Evolutionary conservation across 768 basidiomycete species (phyloP), one percentile per base, ranked within the genome.

Genomic region (Mycena metata): DNA sequence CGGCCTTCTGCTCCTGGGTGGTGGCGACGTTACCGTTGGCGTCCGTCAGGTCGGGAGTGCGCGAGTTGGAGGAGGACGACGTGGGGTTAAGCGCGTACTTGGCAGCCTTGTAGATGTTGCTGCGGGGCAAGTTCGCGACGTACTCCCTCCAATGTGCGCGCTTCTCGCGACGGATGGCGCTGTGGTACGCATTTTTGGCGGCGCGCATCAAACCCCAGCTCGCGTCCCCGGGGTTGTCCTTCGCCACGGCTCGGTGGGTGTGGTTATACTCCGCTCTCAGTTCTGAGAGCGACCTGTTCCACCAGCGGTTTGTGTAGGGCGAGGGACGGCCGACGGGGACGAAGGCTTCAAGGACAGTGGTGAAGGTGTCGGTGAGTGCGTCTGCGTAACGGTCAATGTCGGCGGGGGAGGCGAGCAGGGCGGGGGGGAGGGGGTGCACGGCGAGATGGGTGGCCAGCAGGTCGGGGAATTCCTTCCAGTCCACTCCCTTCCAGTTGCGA

Each of bases 391-490:
- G 17, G 46, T 65, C 55, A 2, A 65, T 24, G 8, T 57, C 46
- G n/a, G 9, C 55, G 2, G 17, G 43, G 10, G 54, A 21, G 30
- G n/a, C 2, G 52, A 65, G 54, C 5, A 54, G 64, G n/a, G 39
- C 30, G 3, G 30, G 21, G 5, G 64, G 52, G 30, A 65, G 55
- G 9, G 64, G 64, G 15, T 49, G n/a, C 0, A 19, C 21, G 9
- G 46, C 19, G 5, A 65, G 23, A 16, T 62, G 60, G 5, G 26
- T 19, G 2, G 17, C 30, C 19, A 62, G 36, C 2, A 26, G 33
- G 36, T 12, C 39, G 8, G 43, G 55, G 58, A 56, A 70, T 1
- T 30, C 33, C 5, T 70, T 42, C 69, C 64, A 66, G 39, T 66
- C 64, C 5, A 26, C 46, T 0, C 3, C 64, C 1, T 54, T 24